These are phyloP conservation scores for Anaeramoeba flamelloides DNA, from an alignment of 78 protist genomes.

Conservation along the genomic window DNA sequence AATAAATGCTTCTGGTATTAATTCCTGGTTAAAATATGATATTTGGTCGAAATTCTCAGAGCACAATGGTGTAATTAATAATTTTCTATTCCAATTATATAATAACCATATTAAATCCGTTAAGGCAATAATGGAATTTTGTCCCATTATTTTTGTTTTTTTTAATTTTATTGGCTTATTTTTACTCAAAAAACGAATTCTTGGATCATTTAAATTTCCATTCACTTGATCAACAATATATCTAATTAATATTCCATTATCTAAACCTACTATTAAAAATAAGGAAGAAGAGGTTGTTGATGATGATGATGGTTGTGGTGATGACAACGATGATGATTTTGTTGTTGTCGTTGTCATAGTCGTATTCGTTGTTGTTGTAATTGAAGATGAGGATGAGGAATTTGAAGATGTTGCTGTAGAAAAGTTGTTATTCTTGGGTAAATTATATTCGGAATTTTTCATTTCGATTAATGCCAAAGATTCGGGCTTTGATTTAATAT, in stretches of 20 bases:
- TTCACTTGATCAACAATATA: conserved; percentile 47
- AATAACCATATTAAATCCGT: conserved; percentile 62
- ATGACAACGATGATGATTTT: too few species aligned
- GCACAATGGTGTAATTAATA: conserved; percentile 1
- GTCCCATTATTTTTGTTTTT: conserved; percentile 19
- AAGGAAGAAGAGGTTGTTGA: too few species aligned
- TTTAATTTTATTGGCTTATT: conserved; percentile 47
- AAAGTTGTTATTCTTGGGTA: too few species aligned
- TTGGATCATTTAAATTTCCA: conserved; percentile 65
- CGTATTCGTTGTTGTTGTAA: too few species aligned
- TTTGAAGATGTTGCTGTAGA: too few species aligned
- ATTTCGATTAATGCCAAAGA: too few species aligned
- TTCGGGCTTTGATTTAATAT: too few species aligned
- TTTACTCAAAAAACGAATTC: conserved; percentile 60
- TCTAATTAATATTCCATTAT: conserved; percentile 76
- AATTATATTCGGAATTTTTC: too few species aligned
- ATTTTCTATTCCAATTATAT: conserved; percentile 28
- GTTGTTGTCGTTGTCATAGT: too few species aligned
- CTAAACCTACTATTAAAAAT: conserved; percentile 58
- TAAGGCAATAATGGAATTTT: conserved; percentile 65
- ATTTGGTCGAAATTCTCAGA: conserved; percentile 52
- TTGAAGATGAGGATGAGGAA: too few species aligned
- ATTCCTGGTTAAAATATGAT: conserved; percentile 51
- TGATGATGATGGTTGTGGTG: too few species aligned
- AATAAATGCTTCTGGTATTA: conserved; percentile 72